Evolutionary conservation across 768 basidiomycete genomes (phyloP), one percentile per base, ranked within the genome.

Genomic region (Fistulinella prunicolor): DNA sequence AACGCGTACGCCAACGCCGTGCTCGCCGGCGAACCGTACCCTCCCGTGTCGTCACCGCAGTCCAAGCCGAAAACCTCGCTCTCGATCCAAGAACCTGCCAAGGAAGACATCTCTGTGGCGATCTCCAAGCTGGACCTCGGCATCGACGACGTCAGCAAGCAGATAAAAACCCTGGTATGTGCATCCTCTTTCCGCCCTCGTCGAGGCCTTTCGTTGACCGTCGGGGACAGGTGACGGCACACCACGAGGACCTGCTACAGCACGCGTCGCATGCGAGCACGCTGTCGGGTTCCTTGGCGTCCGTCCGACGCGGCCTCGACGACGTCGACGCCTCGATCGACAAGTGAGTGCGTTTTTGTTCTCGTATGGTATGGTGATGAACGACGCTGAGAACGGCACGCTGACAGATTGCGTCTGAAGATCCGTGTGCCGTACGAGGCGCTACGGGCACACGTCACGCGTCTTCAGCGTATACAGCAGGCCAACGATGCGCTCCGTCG

Each of bases 1-100:
- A 87, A 89, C 60, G 86, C 88, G 35, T 96, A 94, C 64, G 94
- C 94, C 3, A 94, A 94, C 65, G 83, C 90, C 14, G 79, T 95
- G 45, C 77, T 97, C 20, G 86, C 93, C 5, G 88, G 90, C 21
- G 86, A 93, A 56, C 63, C 82, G 0, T 91, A 94, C 63, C 79
- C 83, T 12, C 66, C 76, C n/a, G n/a, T n/a, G 48, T 61, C 65
- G 68, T 67, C 57, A 0, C 46, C 19, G 7, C 63, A 23, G 46
- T 57, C 22, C 48, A 67, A 57, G 38, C 42, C 41, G 29, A 60
- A 54, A 21, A 1, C 35, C 0, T 49, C 61, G 17, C 56, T 73
- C 13, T 61, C 67, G 19, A 42, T 58, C 0, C 73, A 78, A 21
- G 81, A 83, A 42, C 77, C 78, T 7, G 76, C 80, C 19, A 89